These are phyloP conservation scores for Pseudogymnoascus sp. DNA, from an alignment of 2,329 filamentous ascomycete species.

Conservation along the genomic window DNA sequence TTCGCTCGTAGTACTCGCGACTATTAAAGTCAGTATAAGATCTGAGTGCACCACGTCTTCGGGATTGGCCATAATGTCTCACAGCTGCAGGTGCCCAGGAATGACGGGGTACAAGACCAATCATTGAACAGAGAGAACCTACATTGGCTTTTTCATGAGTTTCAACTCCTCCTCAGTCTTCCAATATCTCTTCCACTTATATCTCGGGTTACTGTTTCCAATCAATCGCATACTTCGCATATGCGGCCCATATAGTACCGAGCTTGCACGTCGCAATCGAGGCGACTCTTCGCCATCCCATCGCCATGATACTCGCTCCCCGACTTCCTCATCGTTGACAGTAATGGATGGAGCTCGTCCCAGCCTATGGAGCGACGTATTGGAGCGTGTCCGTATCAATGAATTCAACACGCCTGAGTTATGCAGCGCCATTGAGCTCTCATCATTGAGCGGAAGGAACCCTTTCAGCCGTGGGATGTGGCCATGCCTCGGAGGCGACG, in stretches of 20 bases:
- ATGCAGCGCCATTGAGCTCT: constrained; percentile 26
- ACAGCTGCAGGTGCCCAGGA: not conserved
- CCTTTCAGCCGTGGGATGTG: constrained; percentile 19
- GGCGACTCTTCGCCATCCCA: constrained; percentile 16
- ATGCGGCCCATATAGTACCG: constrained; percentile 57
- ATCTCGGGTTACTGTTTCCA: constrained; percentile 77
- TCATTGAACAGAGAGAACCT: constrained; percentile 20
- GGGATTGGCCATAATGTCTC: not conserved
- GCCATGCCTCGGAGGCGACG: constrained; percentile 18
- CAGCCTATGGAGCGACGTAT: constrained; percentile 17
- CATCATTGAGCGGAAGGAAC: constrained; percentile 21
- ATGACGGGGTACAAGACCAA: not conserved
- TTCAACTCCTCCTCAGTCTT: constrained; percentile 69
- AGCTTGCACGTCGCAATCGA: constrained; percentile 51
- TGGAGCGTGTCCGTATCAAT: constrained; percentile 25
- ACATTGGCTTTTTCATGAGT: constrained; percentile 63
- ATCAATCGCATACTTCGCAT: constrained; percentile 81
- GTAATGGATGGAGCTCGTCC: not conserved
- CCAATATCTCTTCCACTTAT: constrained; percentile 82
- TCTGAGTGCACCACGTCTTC: not conserved
- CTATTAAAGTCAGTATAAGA: constrained; percentile 29
- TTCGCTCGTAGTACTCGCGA: constrained; percentile 79
- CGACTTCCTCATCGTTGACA: not conserved
- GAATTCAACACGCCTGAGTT: constrained; percentile 22
- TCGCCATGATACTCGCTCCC: not conserved